Evolutionary conservation across 1,139 yeast genomes (phyloP), one percentile per base, ranked within the genome.

Genomic region (Geotrichum aggregatum): DNA sequence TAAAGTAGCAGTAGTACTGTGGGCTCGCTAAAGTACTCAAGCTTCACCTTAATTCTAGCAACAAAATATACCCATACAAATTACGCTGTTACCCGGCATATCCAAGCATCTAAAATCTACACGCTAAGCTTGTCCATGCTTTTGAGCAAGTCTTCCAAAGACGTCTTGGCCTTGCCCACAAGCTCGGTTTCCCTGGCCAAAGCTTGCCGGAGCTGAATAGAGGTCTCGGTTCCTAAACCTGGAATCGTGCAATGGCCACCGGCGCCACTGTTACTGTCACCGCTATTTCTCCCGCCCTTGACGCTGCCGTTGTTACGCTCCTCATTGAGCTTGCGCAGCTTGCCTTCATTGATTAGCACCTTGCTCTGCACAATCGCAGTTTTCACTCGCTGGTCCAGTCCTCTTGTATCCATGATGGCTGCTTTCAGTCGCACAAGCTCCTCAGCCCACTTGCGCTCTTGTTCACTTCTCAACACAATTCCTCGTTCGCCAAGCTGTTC

Each of bases 391-490:
- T 50, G 46, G n/a, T 60, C 65, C 30, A 62, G 50, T 1, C 66
- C 66, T 24, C 49, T 40, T 10, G 55, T 16, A 11, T 44, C 52
- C 18, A 58, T 54, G 24, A 62, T 51, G n/a, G 50, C 49, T 13
- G 51, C 44, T 42, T 60, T 59, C 31, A 65, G 56, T 11, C 67
- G 63, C 46, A 67, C 68, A 13, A 77, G 64, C 58, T 76, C 80
- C 24, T 62, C 67, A 56, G 73, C 70, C 80, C 80, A 78, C 33
- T 61, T 64, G 55, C 66, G 64, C 58, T 78, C 83, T 13, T 70
- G 65, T 1, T 65, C 65, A 47, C 74, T 70, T 31, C 76, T 59
- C 1, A 73, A 69, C 13, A 65, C 50, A 13, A 67, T 64, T 30
- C 63, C 59, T 21, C 57, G 58, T 39, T 54, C 61, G 52, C 54